Base-by-base conservation (phyloP, 108 stramenopile genomes). In the Chaetoceros tenuissimus region DNA sequence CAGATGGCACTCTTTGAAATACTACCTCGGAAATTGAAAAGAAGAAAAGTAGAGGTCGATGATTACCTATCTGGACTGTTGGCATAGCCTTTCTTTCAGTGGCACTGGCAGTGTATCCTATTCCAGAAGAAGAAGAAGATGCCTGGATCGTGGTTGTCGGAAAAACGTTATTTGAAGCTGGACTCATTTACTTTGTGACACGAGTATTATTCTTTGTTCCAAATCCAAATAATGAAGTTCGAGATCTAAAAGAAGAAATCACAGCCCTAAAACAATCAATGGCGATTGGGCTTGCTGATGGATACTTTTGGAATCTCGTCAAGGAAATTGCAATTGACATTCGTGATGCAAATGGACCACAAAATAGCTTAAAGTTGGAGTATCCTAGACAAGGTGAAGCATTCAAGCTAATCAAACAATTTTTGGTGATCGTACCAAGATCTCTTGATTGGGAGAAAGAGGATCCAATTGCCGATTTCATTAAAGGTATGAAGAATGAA, bases 171-270 rank as follows among this genome's bases (percentile, higher is more conserved):
- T 51, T 51, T 51, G 49, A 24, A 16, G 25, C 49, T 25, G 49
- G 49, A 26, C 49, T 51, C 49, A 51, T 51, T 26, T 51, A 51
- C 25, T 24, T 51, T 16, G 16, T 26, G 8, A 51, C 25, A 5
- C 49, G 49, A 25, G 49, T 26, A 26, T 10, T 51, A 26, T 51
- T 51, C 49, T 51, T 51, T 26, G 49, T 51, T 26, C 49, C 49
- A 5, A 24, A 51, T 10, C 49, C 49, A 5, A 26, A 10, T 5
- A 16, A 51, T 51, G 49, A 51, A 51, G 16, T 51, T 16, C 49
- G 49, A 26, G 16, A 51, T 8, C 49, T 51, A 5, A 51, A 51
- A 16, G 16, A 51, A 8, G 25, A 51, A 5, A 26, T 51, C 10
- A 16, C 5, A 26, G 49, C 5, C 5, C 16, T 51, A 10, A 26